Conservation (phyloP, 192 early-diverging fungal species). For the Anaeromyces robustus region DNA sequence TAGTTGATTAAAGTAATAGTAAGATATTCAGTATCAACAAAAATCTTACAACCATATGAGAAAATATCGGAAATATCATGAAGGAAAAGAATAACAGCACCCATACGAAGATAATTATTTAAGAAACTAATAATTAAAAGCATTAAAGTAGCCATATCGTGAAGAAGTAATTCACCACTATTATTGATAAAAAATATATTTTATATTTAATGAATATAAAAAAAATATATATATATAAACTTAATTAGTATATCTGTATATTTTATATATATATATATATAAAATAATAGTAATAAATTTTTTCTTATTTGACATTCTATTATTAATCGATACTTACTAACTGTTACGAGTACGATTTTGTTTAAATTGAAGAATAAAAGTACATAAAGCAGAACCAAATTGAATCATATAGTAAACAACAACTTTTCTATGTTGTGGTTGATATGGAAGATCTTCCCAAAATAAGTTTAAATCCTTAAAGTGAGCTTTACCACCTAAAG, state of each 20-base stretch:
- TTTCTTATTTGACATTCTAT: too few relatives aligned
- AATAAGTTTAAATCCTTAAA: not conserved
- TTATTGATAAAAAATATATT: not conserved
- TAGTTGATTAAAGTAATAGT: not conserved
- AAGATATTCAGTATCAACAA: not conserved
- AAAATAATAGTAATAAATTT: too few relatives aligned
- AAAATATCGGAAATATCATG: not conserved
- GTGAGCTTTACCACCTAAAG: not conserved
- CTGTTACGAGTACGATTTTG: not conserved
- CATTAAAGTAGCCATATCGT: not conserved
- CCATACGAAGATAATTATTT: not conserved
- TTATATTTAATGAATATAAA: too few relatives aligned
- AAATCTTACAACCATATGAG: not conserved
- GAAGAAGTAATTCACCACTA: not conserved
- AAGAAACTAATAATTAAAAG: not conserved
- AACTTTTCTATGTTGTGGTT: not conserved
- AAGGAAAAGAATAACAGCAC: not conserved
- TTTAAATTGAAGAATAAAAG: not conserved
- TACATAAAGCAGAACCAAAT: not conserved
- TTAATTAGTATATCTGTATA: too few relatives aligned
- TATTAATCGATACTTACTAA: not conserved
- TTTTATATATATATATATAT: too few relatives aligned
- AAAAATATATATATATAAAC: too few relatives aligned
- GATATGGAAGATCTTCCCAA: not conserved
- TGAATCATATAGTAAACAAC: not conserved